Evolutionary conservation across 139 green algal genomes (phyloP).

Genomic region (Ettlia oleoabundans): DNA sequence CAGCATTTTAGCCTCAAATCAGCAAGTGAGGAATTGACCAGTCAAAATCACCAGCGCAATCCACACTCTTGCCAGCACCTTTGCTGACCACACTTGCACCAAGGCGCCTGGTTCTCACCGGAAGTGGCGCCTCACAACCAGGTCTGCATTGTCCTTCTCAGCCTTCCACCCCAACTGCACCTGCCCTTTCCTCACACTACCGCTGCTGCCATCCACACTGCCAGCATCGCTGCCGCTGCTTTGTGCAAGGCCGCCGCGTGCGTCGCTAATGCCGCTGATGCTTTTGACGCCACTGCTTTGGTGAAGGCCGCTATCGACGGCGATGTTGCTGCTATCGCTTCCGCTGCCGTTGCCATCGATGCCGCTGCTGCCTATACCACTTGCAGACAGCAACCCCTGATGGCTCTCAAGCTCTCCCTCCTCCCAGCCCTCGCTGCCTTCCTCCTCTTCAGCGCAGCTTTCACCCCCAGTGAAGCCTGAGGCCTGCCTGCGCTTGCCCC

Average conservation of each 20-base stretch:
- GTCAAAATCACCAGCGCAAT: too few species aligned
- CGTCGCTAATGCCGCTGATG: too few species aligned
- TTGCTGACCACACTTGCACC: not conserved
- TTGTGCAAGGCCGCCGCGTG: too few species aligned
- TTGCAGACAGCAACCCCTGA: too few species aligned
- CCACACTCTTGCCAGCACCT: not conserved
- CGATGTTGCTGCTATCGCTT: not conserved
- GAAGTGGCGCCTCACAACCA: constrained; percentile 36
- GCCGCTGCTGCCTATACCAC: not conserved
- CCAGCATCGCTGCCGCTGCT: too few species aligned
- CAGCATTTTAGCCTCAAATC: too few species aligned
- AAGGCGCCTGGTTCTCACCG: not conserved
- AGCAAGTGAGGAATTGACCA: too few species aligned
- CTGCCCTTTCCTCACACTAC: not conserved
- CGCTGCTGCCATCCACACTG: too few species aligned
- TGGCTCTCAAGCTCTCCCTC: not conserved
- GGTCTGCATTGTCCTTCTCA: constrained; percentile 33
- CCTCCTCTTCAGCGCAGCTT: not conserved
- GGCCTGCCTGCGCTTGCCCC: not conserved
- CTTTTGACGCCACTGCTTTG: not conserved
- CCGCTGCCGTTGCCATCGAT: not conserved
- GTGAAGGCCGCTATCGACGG: too few species aligned
- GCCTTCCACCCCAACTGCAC: constrained; percentile 32
- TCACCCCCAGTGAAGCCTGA: constrained; percentile 8
- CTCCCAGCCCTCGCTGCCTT: not conserved